Percentiles rank a stretch among this genome's conserved stretches.
Evolutionary conservation across 805 yeast genomes (phyloP).

Genomic region (Crinitomyces ghanaensis): DNA sequence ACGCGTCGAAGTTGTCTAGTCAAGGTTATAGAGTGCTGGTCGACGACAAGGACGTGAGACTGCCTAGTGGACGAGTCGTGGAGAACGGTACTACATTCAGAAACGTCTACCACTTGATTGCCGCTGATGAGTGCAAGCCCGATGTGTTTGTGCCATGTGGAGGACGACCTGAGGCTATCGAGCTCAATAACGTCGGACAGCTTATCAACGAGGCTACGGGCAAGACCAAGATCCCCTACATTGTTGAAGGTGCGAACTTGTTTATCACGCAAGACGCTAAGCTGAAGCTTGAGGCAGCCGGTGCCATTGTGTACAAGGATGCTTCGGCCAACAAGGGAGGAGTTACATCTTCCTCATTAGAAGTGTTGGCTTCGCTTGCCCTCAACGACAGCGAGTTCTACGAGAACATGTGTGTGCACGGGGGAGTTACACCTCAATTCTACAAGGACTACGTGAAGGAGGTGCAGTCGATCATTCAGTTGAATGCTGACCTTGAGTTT

Average conservation of each 20-base stretch:
- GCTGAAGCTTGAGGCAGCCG: constrained; percentile 73
- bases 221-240: constrained; percentile 65
- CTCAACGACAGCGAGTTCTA: constrained; percentile 78
- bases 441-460: constrained; percentile 74
- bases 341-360: constrained; percentile 92
- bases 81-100: constrained; percentile 83
- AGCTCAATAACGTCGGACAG: constrained; percentile 63
- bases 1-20: constrained; percentile 51
- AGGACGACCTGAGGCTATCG: constrained; percentile 95
- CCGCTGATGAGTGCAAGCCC: constrained; percentile 45
- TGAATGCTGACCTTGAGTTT: constrained; percentile 77
- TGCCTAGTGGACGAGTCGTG: constrained; percentile 68
- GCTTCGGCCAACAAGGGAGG: constrained; percentile 98
- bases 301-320: constrained; percentile 81
- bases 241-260: constrained; percentile 96
- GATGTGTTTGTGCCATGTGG: constrained; percentile 97
- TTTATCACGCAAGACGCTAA: constrained; percentile 93
- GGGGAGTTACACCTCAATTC: constrained; percentile 50
- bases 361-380: constrained; percentile 87
- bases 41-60: constrained; percentile 66
- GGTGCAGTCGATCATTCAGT: constrained; percentile 64
- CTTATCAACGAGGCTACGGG: constrained; percentile 76
- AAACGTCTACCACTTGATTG: constrained; percentile 75
- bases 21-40: constrained; percentile 76
- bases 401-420: constrained; percentile 57